phyloP scores from a whole-genome alignment of 352 stramenopile species.

The Phytophthora rubi region DNA sequence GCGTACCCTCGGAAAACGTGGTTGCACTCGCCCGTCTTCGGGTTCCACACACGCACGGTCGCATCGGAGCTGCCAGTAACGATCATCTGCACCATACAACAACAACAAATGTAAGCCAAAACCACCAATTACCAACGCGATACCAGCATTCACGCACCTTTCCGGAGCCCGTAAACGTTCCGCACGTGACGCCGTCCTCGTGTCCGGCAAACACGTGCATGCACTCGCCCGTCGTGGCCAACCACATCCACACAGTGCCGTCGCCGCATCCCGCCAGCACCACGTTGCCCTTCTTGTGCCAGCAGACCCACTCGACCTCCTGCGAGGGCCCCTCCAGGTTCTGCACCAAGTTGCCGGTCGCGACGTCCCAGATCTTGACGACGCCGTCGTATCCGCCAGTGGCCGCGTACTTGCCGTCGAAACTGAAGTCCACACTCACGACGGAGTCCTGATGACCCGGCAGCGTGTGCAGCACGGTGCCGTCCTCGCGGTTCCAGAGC shows the following conservation, averaged over 20 bases:
- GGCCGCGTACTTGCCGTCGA: conserved; percentile 87
- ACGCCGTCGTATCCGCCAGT: conserved; percentile 88
- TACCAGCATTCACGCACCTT: conserved; percentile 65
- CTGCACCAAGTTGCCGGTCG: conserved; percentile 80
- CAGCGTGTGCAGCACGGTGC: conserved; percentile 78
- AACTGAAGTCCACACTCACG: conserved; percentile 86
- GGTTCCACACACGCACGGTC: conserved; percentile 96
- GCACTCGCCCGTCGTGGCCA: conserved; percentile 95
- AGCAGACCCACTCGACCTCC: conserved; percentile 91
- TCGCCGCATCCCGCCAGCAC: conserved; percentile 89
- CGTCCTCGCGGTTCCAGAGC: conserved; percentile 89
- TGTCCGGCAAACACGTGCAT: conserved; percentile 98
- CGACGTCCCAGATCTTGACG: conserved; percentile 91
- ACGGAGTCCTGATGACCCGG: conserved; percentile 85
- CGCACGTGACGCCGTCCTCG: conserved; percentile 94
- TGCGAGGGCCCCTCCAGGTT: conserved; percentile 89
- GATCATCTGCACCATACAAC: conserved; percentile 70
- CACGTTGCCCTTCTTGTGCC: conserved; percentile 93
- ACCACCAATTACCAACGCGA: conserved; percentile 1
- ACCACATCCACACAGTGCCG: conserved; percentile 93
- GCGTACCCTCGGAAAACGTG: conserved; percentile 87
- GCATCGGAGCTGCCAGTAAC: conserved; percentile 93
- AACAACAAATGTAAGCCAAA: conserved; percentile 1
- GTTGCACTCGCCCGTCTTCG: conserved; percentile 94
- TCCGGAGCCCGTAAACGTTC: conserved; percentile 94